These are phyloP conservation scores for Lathyrus oleraceus DNA, from an alignment of 306 rosid genomes.

Conservation along the genomic window DNA sequence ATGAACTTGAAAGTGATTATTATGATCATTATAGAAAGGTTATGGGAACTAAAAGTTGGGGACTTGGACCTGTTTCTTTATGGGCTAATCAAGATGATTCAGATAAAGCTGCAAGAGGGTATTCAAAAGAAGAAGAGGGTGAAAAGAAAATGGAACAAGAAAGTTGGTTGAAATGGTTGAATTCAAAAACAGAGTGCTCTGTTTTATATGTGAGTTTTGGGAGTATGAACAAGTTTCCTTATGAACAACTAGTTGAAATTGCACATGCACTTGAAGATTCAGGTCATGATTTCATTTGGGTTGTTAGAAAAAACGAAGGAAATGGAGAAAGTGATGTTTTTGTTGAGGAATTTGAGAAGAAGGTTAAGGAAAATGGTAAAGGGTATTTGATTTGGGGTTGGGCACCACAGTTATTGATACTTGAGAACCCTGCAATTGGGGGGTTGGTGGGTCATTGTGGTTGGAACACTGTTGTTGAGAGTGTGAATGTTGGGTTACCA, in stretches of 20 bases:
- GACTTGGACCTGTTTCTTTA: conserved; percentile 43
- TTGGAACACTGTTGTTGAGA: conserved; percentile 41
- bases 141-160: conserved; percentile 5
- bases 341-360: conserved; percentile 37
- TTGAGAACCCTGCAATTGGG: conserved; percentile 34
- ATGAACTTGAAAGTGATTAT: conserved; percentile 40
- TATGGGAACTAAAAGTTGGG: conserved; percentile 44
- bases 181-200: conserved; percentile 28
- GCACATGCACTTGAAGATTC: conserved; percentile 33
- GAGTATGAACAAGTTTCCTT: conserved; percentile 40
- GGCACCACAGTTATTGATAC: conserved; percentile 42
- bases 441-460: conserved; percentile 43
- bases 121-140: background rate
- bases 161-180: conserved; percentile 43
- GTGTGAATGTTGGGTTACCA: conserved; percentile 41
- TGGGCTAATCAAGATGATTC: conserved; percentile 42
- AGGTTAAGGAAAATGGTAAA: conserved; percentile 13
- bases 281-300: conserved; percentile 34
- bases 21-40: conserved; percentile 28
- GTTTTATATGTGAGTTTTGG: conserved; percentile 40
- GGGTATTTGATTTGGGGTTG: conserved; percentile 40
- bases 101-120: conserved; percentile 40
- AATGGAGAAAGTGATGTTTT: conserved; percentile 5
- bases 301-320: conserved; percentile 31
- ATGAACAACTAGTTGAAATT: conserved; percentile 35